Percentiles rank a stretch among this genome's conserved stretches.
Conservation (phyloP, 2,329 filamentous ascomycete species). For the Alternaria gaisen region DNA sequence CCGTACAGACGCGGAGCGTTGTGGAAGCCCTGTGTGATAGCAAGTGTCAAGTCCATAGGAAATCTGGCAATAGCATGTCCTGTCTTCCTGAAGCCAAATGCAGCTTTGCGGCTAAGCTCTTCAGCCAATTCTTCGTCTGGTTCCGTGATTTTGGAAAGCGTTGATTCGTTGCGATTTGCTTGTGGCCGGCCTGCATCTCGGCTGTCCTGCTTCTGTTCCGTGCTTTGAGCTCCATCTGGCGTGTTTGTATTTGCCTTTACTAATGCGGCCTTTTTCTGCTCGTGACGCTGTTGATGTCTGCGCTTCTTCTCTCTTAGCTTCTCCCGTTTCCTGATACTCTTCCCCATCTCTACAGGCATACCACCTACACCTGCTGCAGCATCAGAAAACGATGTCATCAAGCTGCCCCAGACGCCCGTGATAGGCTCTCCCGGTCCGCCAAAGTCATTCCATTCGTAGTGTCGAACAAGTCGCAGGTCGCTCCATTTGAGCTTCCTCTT, state of each 20-base stretch:
- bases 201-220: conserved; percentile 8
- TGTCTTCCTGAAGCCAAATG: conserved; percentile 61
- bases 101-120: conserved; percentile 59
- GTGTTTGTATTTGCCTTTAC: conserved; percentile 27
- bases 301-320: conserved; percentile 61
- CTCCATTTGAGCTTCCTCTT: conserved; percentile 70
- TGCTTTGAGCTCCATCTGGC: conserved; percentile 14
- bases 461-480: conserved; percentile 69
- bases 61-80: conserved; percentile 63
- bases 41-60: conserved; percentile 69
- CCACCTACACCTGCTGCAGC: conserved; percentile 70
- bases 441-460: conserved; percentile 80
- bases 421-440: conserved; percentile 78
- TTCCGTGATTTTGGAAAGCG: conserved; percentile 42
- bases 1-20: conserved; percentile 76
- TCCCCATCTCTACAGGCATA: conserved; percentile 69
- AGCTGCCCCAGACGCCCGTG: conserved; percentile 69
- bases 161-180: conserved; percentile 33
- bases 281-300: conserved; percentile 42
- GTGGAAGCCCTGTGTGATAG: conserved; percentile 73
- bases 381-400: conserved; percentile 67
- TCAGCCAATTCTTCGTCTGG: conserved; percentile 45
- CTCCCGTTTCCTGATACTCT: conserved; percentile 64
- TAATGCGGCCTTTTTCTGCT: conserved; percentile 34
- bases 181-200: conserved; percentile 25